A percentile compares a stretch with the other conserved stretches of the same genome.
Evolutionary conservation across 805 yeast species (phyloP).

Genomic region (Candida lessepsii): DNA sequence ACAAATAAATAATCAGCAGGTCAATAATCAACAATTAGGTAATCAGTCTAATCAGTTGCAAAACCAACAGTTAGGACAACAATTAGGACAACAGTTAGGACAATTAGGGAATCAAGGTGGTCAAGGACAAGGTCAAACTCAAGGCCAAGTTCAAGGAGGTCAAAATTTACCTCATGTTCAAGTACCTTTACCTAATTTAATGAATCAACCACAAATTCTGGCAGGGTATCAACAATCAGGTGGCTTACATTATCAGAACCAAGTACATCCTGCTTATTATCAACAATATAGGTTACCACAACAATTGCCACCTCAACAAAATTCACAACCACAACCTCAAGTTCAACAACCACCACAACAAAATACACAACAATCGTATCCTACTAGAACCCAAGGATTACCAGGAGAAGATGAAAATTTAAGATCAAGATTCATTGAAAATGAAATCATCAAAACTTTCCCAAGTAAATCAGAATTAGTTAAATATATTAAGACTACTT

Average conservation of each 20-base stretch:
- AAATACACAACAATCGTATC: constrained; percentile 14
- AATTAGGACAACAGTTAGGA: constrained; percentile 5
- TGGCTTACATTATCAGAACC: constrained; percentile 4
- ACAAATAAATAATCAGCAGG: constrained; percentile 4
- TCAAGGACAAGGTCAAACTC: constrained; percentile 1
- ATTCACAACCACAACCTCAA: constrained; percentile 18
- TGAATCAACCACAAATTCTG: constrained; percentile 7
- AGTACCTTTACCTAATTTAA: constrained; percentile 11
- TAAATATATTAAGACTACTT: constrained; percentile 36
- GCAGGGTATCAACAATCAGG: constrained; percentile 9
- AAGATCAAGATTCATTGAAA: constrained; percentile 26
- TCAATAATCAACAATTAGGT: constrained; percentile 9
- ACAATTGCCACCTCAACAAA: constrained; percentile 18
- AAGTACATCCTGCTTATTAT: constrained; percentile 16
- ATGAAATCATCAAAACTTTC: constrained; percentile 33
- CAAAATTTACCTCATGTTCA: constrained; percentile 9
- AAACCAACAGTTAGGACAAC: constrained; percentile 11
- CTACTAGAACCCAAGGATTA: constrained; percentile 11
- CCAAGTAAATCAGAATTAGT: constrained; percentile 27
- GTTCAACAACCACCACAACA: constrained; percentile 15
- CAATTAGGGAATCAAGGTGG: not conserved
- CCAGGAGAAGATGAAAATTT: constrained; percentile 17
- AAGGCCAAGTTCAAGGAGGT: constrained; percentile 1
- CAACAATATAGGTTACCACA: constrained; percentile 13
- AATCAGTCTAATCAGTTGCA: constrained; percentile 14